These are phyloP conservation scores for Lolium perenne DNA, from an alignment of 176 grass and related monocot species.

Conservation along the genomic window DNA sequence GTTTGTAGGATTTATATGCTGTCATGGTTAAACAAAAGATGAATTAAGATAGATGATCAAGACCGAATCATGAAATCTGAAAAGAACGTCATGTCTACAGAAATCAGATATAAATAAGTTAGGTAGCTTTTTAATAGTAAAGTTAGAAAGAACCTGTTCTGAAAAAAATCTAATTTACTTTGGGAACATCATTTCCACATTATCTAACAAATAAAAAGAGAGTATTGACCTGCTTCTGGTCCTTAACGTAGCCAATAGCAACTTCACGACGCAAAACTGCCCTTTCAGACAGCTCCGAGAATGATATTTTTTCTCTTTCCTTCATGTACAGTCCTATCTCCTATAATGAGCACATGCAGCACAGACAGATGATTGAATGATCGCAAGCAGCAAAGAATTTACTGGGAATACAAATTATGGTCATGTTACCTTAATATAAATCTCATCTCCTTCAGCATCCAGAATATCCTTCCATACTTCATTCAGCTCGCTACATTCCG, in stretches of 20 bases:
- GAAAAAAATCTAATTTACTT: background rate
- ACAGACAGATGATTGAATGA: slow-evolving; percentile 20
- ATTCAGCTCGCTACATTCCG: slow-evolving; percentile 79
- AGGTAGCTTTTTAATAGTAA: slow-evolving; percentile 11
- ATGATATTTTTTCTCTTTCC: slow-evolving; percentile 82
- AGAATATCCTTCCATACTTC: slow-evolving; percentile 98
- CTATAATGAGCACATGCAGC: slow-evolving; percentile 54
- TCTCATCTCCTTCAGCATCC: slow-evolving; percentile 92
- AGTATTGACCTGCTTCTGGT: slow-evolving; percentile 72
- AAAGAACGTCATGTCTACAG: slow-evolving; percentile 24
- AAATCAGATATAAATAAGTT: slow-evolving; percentile 25
- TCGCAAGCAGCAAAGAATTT: slow-evolving; percentile 40
- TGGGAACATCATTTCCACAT: slow-evolving; percentile 15
- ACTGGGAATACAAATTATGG: slow-evolving; percentile 7
- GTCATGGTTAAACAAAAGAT: slow-evolving; percentile 38
- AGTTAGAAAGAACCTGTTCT: background rate
- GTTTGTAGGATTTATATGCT: slow-evolving; percentile 90
- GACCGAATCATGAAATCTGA: slow-evolving; percentile 16
- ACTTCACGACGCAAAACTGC: slow-evolving; percentile 93
- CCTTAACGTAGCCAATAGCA: slow-evolving; percentile 87
- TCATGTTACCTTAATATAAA: slow-evolving; percentile 89
- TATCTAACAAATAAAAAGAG: slow-evolving; percentile 29
- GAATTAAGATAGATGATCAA: slow-evolving; percentile 31
- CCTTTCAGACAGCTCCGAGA: slow-evolving; percentile 88
- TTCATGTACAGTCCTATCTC: slow-evolving; percentile 90